Conservation (phyloP, 2,329 filamentous ascomycete genomes). For the Graphium sp. region DNA sequence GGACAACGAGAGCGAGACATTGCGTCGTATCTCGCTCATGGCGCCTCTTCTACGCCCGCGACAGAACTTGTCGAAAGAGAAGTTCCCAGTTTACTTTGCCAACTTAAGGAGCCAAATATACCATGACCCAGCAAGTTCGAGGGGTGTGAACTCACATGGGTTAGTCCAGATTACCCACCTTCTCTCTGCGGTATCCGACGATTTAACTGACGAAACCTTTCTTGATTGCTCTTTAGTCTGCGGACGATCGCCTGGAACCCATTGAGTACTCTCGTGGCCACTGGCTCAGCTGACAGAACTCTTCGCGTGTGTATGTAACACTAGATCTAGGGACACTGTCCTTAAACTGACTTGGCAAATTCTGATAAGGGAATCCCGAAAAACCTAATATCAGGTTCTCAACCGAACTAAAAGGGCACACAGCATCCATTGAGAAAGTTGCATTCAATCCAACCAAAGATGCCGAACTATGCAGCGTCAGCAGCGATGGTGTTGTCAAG, state of each 20-base stretch:
- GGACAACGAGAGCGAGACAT: too few relatives aligned
- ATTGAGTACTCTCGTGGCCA: conserved; percentile 66
- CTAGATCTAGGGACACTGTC: not conserved
- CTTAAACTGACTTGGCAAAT: not conserved
- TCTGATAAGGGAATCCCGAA: conserved; percentile 50
- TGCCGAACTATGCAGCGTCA: conserved; percentile 59
- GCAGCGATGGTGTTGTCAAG: conserved; percentile 55
- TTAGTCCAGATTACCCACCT: conserved; percentile 17
- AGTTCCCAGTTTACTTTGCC: conserved; percentile 50
- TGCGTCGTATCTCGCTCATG: conserved; percentile 15
- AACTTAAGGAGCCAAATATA: conserved; percentile 57
- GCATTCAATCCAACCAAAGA: conserved; percentile 66
- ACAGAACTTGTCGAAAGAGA: conserved; percentile 49
- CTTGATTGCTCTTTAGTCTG: conserved; percentile 28
- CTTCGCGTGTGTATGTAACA: conserved; percentile 50
- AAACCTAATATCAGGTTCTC: conserved; percentile 56
- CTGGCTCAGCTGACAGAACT: conserved; percentile 54
- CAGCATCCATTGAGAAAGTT: conserved; percentile 53
- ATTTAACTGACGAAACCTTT: conserved; percentile 8
- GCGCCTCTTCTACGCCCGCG: conserved; percentile 24
- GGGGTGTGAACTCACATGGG: conserved; percentile 36
- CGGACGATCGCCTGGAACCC: conserved; percentile 83
- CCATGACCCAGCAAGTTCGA: conserved; percentile 40
- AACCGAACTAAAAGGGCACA: conserved; percentile 56
- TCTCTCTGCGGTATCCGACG: conserved; percentile 3